These are phyloP conservation scores for Phellinidium pouzarii DNA, from an alignment of 1,284 basidiomycete species.

Conservation along the genomic window DNA sequence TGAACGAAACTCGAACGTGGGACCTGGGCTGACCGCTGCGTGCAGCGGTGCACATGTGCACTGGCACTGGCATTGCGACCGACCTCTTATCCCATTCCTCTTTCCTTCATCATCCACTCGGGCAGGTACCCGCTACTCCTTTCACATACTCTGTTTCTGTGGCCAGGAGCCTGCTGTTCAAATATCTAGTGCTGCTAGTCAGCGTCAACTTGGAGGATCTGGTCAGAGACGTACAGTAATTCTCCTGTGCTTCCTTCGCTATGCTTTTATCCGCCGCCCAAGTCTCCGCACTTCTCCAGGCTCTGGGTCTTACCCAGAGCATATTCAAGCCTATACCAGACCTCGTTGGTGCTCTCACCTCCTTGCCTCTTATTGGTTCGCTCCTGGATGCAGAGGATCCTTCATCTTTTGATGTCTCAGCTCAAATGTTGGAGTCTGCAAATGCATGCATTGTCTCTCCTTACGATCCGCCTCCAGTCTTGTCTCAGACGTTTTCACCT, in stretches of 20 bases:
- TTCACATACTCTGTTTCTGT: neutral
- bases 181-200: neutral
- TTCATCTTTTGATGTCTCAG: neutral
- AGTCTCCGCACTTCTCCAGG: constrained; percentile 29
- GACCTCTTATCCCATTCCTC: neutral
- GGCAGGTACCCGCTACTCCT: constrained; percentile 12
- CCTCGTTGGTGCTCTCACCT: constrained; percentile 12
- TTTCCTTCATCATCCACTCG: constrained; percentile 3
- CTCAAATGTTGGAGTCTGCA: constrained; percentile 1
- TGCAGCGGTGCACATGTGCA: too few species aligned
- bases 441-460: constrained; percentile 30
- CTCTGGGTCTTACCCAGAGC: constrained; percentile 31
- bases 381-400: constrained; percentile 9
- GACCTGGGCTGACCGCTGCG: too few species aligned
- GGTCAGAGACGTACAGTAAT: neutral
- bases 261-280: constrained; percentile 24
- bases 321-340: constrained; percentile 33
- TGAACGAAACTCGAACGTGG: too few species aligned
- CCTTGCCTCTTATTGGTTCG: constrained; percentile 12
- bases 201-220: neutral
- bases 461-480: constrained; percentile 32
- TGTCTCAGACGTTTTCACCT: constrained; percentile 36
- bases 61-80: too few species aligned
- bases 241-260: neutral
- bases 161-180: constrained; percentile 11